Conservation (phyloP, 768 basidiomycete genomes). For the Saitozyma sp. region DNA sequence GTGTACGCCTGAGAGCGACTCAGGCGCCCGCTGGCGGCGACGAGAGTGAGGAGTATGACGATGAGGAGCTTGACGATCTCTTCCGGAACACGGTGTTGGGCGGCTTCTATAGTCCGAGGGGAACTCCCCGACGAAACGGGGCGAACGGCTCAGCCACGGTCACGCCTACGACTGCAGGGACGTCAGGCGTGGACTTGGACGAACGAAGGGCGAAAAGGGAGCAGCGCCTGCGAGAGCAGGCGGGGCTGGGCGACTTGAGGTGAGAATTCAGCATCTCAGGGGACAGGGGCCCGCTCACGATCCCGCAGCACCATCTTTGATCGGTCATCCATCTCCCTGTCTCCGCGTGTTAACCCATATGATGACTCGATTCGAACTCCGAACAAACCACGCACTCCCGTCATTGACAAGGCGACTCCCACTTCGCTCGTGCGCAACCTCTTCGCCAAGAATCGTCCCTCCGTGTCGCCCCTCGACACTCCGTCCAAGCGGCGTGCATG, state of each 20-base stretch:
- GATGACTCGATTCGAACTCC: conserved; percentile 26
- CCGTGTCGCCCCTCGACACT: conserved; percentile 26
- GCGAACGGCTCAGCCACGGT: conserved; percentile 25
- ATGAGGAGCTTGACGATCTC: conserved; percentile 41
- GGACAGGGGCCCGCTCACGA: too few relatives aligned
- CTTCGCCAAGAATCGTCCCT: conserved; percentile 30
- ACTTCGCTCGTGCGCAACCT: conserved; percentile 39
- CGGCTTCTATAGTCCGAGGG: conserved; percentile 13
- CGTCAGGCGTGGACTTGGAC: conserved; percentile 13
- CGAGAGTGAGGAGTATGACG: conserved; percentile 25
- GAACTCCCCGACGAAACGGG: conserved; percentile 17
- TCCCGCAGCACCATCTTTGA: conserved; percentile 38
- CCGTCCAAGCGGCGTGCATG: conserved; percentile 20
- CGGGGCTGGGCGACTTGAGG: conserved; percentile 43
- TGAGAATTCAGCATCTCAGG: conserved; percentile 10
- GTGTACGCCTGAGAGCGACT: conserved; percentile 33
- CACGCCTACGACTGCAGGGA: conserved; percentile 13
- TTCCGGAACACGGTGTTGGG: conserved; percentile 20
- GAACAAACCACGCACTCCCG: conserved; percentile 19
- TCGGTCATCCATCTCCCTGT: conserved; percentile 35
- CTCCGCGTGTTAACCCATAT: conserved; percentile 26
- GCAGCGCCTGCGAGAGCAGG: conserved; percentile 33
- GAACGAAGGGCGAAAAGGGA: conserved; percentile 19
- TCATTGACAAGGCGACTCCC: conserved; percentile 40
- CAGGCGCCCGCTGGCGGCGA: conserved; percentile 23